Percentiles rank a stretch among this genome's conserved stretches.
Conservation (phyloP, 2,329 filamentous ascomycete species). For the Coniochaeta sp. region DNA sequence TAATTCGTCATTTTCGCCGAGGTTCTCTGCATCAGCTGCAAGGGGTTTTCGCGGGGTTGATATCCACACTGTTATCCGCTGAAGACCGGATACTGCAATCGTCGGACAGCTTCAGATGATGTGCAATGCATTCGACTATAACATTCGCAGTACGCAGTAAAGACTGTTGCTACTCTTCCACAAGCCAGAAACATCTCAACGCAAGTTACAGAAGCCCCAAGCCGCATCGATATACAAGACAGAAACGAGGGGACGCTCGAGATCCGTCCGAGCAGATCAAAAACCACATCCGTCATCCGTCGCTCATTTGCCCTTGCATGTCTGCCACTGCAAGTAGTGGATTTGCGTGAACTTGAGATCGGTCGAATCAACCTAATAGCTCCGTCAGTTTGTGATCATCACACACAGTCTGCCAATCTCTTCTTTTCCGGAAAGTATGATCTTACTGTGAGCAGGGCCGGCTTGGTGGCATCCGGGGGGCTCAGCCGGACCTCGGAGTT, state of each 20-base stretch:
- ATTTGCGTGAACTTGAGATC: conserved; percentile 20
- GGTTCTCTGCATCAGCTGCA: background rate
- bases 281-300: background rate
- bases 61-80: too few relatives aligned
- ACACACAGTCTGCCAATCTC: too few relatives aligned
- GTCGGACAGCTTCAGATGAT: background rate
- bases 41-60: background rate
- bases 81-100: too few relatives aligned
- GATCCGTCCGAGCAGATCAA: background rate
- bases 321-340: conserved; percentile 20
- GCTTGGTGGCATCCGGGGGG: conserved; percentile 10
- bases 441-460: conserved; percentile 18
- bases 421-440: background rate
- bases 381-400: background rate
- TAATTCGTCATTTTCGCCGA: conserved; percentile 1
- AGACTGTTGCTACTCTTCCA: background rate
- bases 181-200: background rate
- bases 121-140: background rate
- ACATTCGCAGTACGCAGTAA: background rate
- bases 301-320: conserved; percentile 7
- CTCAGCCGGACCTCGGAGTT: conserved; percentile 38
- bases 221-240: background rate
- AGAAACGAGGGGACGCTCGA: background rate
- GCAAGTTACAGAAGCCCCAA: background rate
- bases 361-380: conserved; percentile 18